Evolutionary conservation across 2,329 filamentous ascomycete species (phyloP).

Genomic region (Shiraia bambusicola): DNA sequence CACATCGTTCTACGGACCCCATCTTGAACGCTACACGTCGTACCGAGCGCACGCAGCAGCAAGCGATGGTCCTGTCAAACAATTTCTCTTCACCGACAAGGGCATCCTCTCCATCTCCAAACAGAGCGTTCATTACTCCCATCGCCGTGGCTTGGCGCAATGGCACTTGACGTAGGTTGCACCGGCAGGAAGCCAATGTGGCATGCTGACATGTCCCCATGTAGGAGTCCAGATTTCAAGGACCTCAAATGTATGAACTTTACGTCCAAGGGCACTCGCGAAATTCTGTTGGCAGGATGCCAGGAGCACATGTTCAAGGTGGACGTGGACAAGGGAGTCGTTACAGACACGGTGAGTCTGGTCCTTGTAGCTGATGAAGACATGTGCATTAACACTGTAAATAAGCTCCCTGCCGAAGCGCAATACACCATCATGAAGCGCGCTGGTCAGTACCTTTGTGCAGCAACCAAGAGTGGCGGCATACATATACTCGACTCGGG

Average conservation of each 20-base stretch:
- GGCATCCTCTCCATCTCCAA: constrained; percentile 84
- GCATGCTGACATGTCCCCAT: constrained; percentile 19
- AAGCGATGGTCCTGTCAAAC: constrained; percentile 75
- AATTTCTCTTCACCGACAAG: constrained; percentile 87
- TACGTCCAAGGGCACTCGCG: constrained; percentile 77
- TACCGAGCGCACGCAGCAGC: constrained; percentile 73
- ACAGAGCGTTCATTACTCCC: constrained; percentile 84
- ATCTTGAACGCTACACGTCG: constrained; percentile 87
- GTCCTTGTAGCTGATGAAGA: background rate
- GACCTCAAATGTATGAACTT: constrained; percentile 95
- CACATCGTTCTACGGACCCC: constrained; percentile 81
- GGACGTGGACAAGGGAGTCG: constrained; percentile 59
- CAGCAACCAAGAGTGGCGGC: constrained; percentile 77
- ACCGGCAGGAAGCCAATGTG: background rate
- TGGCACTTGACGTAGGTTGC: constrained; percentile 79
- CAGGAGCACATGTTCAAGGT: constrained; percentile 83
- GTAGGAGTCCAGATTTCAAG: constrained; percentile 72
- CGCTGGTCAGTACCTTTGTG: constrained; percentile 82
- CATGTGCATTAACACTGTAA: constrained; percentile 32
- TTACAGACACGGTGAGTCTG: constrained; percentile 44
- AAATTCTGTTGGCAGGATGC: constrained; percentile 83
- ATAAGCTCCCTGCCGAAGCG: constrained; percentile 70
- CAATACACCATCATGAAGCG: constrained; percentile 92
- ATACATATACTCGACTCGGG: constrained; percentile 84
- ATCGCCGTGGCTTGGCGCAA: constrained; percentile 75